Evolutionary conservation across 345 rosid genomes (phyloP).

Genomic region (Euphorbia lathyris): DNA sequence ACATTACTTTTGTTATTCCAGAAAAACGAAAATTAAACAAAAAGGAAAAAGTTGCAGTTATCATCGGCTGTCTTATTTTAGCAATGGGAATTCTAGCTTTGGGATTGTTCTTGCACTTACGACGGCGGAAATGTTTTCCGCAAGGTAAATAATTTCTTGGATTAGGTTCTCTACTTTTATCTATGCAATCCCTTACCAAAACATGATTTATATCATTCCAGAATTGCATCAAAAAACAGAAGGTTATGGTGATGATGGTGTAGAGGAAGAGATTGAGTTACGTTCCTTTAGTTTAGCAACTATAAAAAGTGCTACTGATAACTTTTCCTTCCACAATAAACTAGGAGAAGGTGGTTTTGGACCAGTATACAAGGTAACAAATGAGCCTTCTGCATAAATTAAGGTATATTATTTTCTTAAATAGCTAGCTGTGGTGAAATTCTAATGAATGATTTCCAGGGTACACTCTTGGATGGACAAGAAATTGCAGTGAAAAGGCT

Average conservation of each 20-base stretch:
- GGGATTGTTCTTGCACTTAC: constrained; percentile 5
- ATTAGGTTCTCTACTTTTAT: background rate
- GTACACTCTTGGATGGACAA: constrained; percentile 28
- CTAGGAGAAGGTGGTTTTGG: constrained; percentile 46
- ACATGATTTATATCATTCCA: background rate
- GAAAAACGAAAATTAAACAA: background rate
- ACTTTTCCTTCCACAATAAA: constrained; percentile 26
- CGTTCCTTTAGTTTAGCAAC: background rate
- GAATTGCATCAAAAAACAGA: background rate
- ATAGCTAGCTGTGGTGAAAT: background rate
- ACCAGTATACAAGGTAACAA: constrained; percentile 26
- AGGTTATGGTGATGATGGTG: background rate
- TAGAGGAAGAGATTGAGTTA: constrained; percentile 16
- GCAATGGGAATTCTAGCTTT: background rate
- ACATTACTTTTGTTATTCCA: background rate
- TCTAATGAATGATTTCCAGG: constrained; percentile 15
- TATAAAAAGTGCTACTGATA: constrained; percentile 18
- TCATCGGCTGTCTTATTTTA: background rate
- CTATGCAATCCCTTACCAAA: background rate
- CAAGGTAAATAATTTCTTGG: constrained; percentile 12
- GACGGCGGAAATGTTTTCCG: background rate
- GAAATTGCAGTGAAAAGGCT: constrained; percentile 36
- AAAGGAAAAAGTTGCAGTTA: constrained; percentile 2
- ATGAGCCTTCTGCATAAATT: background rate
- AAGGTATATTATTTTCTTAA: background rate